A percentile compares a stretch with the other conserved stretches of the same genome.
Conservation (phyloP, 208 protist species). For the Acanthamoeba castellanii region DNA sequence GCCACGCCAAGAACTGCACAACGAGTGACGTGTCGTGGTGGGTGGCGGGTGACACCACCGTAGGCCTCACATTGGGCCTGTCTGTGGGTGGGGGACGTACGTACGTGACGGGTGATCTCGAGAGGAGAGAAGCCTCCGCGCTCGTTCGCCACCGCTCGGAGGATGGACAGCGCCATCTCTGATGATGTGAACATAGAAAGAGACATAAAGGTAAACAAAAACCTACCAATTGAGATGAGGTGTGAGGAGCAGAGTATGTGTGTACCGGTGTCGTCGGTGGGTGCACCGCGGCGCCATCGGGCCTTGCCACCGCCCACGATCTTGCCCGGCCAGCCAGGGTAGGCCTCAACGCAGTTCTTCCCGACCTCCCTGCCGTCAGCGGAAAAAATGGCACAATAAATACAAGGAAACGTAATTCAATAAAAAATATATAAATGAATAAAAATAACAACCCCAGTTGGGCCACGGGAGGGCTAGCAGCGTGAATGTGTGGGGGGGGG, state of each 20-base stretch:
- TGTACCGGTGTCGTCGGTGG: conserved; percentile 69
- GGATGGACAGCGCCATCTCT: conserved; percentile 58
- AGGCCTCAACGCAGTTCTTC: conserved; percentile 58
- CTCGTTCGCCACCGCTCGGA: conserved; percentile 30
- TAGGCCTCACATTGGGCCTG: too few species aligned
- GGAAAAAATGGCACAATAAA: too few species aligned
- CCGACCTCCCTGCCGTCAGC: conserved; percentile 12
- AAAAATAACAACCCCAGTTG: neutral
- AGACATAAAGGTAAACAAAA: neutral
- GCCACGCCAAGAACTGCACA: conserved; percentile 26
- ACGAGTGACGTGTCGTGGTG: neutral
- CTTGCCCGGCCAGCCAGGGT: conserved; percentile 69
- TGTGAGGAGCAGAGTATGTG: neutral
- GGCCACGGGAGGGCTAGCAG: neutral
- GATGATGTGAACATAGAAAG: neutral
- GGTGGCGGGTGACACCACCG: too few species aligned
- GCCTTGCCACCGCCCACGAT: conserved; percentile 63
- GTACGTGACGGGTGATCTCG: conserved; percentile 13
- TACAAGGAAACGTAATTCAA: too few species aligned
- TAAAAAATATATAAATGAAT: neutral
- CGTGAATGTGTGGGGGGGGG: neutral
- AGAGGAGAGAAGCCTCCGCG: neutral
- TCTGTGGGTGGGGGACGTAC: neutral
- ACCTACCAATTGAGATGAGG: too few species aligned
- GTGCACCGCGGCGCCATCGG: conserved; percentile 21